phyloP scores from a whole-genome alignment of 805 yeast genomes.

The Wickerhamomyces kurtzmanii region DNA sequence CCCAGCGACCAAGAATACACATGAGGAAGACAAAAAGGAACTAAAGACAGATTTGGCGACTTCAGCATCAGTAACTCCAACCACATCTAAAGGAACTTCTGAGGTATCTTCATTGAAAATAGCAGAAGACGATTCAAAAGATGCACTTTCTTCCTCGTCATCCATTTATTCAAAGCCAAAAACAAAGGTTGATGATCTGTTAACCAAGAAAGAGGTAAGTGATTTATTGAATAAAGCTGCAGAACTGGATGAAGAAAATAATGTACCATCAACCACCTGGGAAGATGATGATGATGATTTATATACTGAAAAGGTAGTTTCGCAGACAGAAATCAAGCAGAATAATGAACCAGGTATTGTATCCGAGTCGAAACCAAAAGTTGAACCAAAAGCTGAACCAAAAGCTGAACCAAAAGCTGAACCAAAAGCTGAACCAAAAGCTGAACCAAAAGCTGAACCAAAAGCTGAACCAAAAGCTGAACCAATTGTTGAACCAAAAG shows the following conservation, averaged over 20 bases:
- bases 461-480: slow-evolving; percentile 7
- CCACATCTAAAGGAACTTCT: slow-evolving; percentile 2
- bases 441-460: slow-evolving; percentile 13
- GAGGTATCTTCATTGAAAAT: slow-evolving; percentile 6
- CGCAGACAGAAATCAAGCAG: slow-evolving; percentile 3
- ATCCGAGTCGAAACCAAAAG: slow-evolving; percentile 8
- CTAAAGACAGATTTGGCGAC: slow-evolving; percentile 9
- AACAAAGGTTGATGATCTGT: slow-evolving; percentile 35
- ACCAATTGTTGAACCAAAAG: slow-evolving; percentile 6
- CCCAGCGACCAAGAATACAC: slow-evolving; percentile 11
- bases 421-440: slow-evolving; percentile 8
- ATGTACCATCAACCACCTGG: slow-evolving; percentile 20
- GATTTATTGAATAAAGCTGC: slow-evolving; percentile 37
- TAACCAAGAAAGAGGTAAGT: slow-evolving; percentile 37
- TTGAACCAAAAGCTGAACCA: slow-evolving; percentile 6
- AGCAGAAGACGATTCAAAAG: slow-evolving; percentile 1
- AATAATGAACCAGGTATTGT: slow-evolving; percentile 6
- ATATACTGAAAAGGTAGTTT: slow-evolving; percentile 5
- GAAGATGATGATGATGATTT: slow-evolving; percentile 21
- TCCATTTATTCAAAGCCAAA: slow-evolving; percentile 26
- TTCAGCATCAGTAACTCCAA: slow-evolving; percentile 2
- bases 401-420: slow-evolving; percentile 6
- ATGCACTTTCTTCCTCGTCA: slow-evolving; percentile 13
- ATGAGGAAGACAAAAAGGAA: slow-evolving; percentile 11
- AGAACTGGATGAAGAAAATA: slow-evolving; percentile 27